These are phyloP conservation scores for Pythium volutum DNA, from an alignment of 352 stramenopile genomes.

Conservation along the genomic window DNA sequence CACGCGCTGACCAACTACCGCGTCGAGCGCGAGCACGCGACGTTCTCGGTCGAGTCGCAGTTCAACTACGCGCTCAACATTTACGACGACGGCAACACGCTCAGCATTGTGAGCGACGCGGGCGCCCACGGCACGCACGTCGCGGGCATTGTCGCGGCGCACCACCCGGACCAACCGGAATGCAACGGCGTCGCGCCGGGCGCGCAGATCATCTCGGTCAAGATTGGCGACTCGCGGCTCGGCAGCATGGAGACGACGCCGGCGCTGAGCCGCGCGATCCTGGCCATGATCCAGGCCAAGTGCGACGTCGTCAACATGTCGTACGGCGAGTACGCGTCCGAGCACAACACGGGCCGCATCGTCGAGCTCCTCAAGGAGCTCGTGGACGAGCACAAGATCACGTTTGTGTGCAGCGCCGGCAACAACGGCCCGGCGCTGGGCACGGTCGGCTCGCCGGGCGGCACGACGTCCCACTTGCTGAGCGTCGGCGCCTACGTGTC, in stretches of 20 bases:
- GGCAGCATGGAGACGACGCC: constrained; percentile 94
- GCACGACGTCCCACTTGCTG: constrained; percentile 87
- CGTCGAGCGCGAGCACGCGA: constrained; percentile 76
- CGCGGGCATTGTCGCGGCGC: constrained; percentile 91
- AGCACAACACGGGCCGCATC: constrained; percentile 89
- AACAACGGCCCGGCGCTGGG: constrained; percentile 96
- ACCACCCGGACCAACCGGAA: constrained; percentile 81
- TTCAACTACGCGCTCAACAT: constrained; percentile 96
- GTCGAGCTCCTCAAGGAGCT: constrained; percentile 89
- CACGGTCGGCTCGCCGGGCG: constrained; percentile 91
- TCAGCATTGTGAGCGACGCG: constrained; percentile 93
- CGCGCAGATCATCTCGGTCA: constrained; percentile 91
- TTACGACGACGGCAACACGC: constrained; percentile 91
- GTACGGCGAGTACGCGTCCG: constrained; percentile 92
- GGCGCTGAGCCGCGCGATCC: constrained; percentile 87
- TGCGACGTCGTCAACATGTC: constrained; percentile 97
- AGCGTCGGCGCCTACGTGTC: constrained; percentile 94
- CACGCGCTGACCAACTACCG: constrained; percentile 74
- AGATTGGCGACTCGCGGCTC: constrained; percentile 94
- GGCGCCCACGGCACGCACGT: constrained; percentile 96
- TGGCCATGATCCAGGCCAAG: constrained; percentile 83
- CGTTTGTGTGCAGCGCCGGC: constrained; percentile 92
- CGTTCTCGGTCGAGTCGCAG: constrained; percentile 88
- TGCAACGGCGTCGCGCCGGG: constrained; percentile 93
- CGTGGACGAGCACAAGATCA: constrained; percentile 90